Conservation (phyloP, 23 red algal genomes). For the Cyanidium caldarium region DNA sequence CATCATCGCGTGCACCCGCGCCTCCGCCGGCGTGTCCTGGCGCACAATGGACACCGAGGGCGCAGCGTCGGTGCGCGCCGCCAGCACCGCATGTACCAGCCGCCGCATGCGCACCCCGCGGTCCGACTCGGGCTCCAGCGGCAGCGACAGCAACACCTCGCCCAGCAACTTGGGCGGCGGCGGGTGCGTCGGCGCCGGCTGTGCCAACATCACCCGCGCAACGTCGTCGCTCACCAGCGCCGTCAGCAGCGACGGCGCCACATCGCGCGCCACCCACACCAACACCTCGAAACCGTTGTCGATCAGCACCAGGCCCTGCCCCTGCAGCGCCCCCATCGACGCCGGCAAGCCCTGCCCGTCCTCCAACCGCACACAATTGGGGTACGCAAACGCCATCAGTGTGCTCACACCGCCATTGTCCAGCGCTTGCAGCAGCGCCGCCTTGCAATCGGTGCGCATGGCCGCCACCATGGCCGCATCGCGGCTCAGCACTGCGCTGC, state of each 20-base stretch:
- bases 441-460: slow-evolving; percentile 79
- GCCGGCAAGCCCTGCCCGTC: slow-evolving; percentile 22
- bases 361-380: slow-evolving; percentile 56
- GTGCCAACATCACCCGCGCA: background rate
- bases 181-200: slow-evolving; percentile 14
- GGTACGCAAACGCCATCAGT: slow-evolving; percentile 49
- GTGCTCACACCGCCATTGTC: slow-evolving; percentile 38
- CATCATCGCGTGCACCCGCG: slow-evolving; percentile 58
- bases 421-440: slow-evolving; percentile 34
- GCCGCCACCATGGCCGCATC: slow-evolving; percentile 50
- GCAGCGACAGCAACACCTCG: slow-evolving; percentile 16
- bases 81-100: slow-evolving; percentile 21
- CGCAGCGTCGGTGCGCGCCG: slow-evolving; percentile 16
- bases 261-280: slow-evolving; percentile 45
- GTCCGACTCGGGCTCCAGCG: slow-evolving; percentile 11
- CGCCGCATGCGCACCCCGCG: slow-evolving; percentile 13
- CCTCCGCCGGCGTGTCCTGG: slow-evolving; percentile 47
- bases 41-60: slow-evolving; percentile 43
- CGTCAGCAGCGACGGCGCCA: slow-evolving; percentile 23
- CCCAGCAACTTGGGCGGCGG: slow-evolving; percentile 23
- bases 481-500: slow-evolving; percentile 43
- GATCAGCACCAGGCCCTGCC: slow-evolving; percentile 38
- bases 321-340: slow-evolving; percentile 29
- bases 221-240: slow-evolving; percentile 30
- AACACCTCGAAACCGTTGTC: slow-evolving; percentile 50